Evolutionary conservation across 23 red algal species (phyloP).

Genomic region (Gracilaria domingensis): DNA sequence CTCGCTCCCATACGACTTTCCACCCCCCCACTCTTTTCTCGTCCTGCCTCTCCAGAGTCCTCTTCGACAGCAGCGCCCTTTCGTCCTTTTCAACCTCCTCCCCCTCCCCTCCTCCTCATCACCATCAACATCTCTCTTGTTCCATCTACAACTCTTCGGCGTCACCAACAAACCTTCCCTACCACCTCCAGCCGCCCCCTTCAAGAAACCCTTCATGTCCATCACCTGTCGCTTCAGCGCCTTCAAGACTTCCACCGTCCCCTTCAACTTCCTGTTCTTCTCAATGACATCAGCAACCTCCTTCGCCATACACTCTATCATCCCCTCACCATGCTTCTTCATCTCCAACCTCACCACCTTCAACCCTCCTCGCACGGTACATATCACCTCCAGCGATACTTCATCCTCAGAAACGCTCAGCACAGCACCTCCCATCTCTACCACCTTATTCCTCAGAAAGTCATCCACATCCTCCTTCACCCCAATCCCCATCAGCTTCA

Average conservation of each 20-base stretch:
- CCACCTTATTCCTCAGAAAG: background rate
- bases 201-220: constrained; percentile 1
- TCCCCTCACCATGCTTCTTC: background rate
- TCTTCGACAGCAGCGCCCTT: background rate
- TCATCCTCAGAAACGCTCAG: background rate
- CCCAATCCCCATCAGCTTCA: background rate
- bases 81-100: too few relatives aligned
- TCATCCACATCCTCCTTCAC: background rate
- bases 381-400: too few relatives aligned
- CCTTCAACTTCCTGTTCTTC: too few relatives aligned
- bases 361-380: background rate
- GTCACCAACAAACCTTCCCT: background rate
- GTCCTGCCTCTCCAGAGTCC: background rate
- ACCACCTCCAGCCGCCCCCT: background rate
- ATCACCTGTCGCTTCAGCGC: background rate
- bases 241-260: background rate
- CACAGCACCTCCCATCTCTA: background rate
- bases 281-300: too few relatives aligned
- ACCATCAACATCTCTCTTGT: background rate
- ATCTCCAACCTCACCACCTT: too few relatives aligned
- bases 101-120: background rate
- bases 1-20: background rate
- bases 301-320: background rate
- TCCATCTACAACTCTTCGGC: background rate
- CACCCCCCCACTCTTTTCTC: background rate